These are phyloP conservation scores for Pseudozyma sp. DNA, from an alignment of 1,284 basidiomycete genomes.

Conservation along the genomic window DNA sequence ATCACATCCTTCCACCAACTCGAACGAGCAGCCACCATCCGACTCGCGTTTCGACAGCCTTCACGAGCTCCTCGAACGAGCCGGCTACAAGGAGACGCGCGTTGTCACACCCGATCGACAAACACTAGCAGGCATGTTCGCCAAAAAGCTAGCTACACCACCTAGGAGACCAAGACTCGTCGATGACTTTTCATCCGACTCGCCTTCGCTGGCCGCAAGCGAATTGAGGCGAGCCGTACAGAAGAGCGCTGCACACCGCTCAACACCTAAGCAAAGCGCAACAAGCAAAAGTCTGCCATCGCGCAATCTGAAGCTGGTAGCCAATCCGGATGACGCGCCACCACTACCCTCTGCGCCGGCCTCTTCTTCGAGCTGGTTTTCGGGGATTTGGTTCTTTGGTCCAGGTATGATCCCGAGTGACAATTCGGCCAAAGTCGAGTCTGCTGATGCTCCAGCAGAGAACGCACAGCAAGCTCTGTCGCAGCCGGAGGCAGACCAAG, in stretches of 20 bases:
- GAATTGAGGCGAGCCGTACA: constrained; percentile 32
- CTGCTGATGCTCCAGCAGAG: neutral
- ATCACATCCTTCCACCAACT: neutral
- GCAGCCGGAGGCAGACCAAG: neutral
- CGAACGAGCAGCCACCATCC: neutral
- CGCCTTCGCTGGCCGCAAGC: constrained; percentile 38
- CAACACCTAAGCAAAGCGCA: constrained; percentile 15
- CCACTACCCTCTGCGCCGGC: constrained; percentile 12
- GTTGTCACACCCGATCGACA: constrained; percentile 58
- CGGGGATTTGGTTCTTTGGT: constrained; percentile 42
- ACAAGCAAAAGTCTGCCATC: constrained; percentile 43
- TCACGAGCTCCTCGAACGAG: constrained; percentile 62
- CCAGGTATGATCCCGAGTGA: constrained; percentile 27
- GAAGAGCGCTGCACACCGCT: constrained; percentile 9
- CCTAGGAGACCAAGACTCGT: constrained; percentile 23
- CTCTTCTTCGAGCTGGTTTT: constrained; percentile 34
- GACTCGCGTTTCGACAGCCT: constrained; percentile 60
- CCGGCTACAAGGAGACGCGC: constrained; percentile 67
- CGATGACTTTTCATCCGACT: constrained; percentile 38
- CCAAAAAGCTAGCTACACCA: constrained; percentile 30
- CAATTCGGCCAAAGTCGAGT: neutral
- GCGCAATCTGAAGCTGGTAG: constrained; percentile 18
- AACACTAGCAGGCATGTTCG: constrained; percentile 36
- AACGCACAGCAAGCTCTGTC: neutral
- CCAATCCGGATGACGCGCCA: neutral